phyloP scores from a whole-genome alignment of 1,284 basidiomycete species.

The Moesziomyces aphidis region DNA sequence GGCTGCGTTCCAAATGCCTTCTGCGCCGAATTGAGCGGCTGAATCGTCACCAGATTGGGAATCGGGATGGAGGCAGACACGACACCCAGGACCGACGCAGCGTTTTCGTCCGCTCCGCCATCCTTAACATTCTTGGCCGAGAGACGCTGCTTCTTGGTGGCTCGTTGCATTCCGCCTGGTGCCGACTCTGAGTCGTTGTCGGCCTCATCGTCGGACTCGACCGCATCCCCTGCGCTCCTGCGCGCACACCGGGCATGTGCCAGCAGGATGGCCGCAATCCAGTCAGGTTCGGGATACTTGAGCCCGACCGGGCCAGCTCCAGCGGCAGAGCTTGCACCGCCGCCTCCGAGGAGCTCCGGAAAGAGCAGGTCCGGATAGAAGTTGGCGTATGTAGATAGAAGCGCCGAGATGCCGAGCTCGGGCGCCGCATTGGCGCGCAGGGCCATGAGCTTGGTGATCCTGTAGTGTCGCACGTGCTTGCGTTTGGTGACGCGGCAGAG shows the following conservation, averaged over 20 bases:
- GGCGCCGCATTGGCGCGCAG: conserved; percentile 36
- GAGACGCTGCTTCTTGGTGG: conserved; percentile 22
- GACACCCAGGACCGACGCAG: conserved; percentile 6
- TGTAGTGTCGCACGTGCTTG: conserved; percentile 50
- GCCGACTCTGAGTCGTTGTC: conserved; percentile 9
- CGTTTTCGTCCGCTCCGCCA: conserved; percentile 5
- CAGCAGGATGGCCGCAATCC: conserved; percentile 35
- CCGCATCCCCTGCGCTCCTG: conserved; percentile 16
- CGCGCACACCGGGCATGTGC: conserved; percentile 35
- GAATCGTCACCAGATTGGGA: conserved; percentile 46
- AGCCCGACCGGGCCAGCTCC: conserved; percentile 27
- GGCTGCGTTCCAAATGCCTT: conserved; percentile 40
- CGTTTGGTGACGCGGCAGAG: conserved; percentile 47
- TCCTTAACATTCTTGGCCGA: conserved; percentile 22
- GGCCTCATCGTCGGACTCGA: conserved; percentile 38
- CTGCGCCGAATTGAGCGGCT: conserved; percentile 36
- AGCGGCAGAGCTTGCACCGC: conserved; percentile 25
- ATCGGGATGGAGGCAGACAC: conserved; percentile 23
- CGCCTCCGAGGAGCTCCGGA: conserved; percentile 43
- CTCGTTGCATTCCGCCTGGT: background rate
- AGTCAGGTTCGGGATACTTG: conserved; percentile 49
- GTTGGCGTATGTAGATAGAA: conserved; percentile 51
- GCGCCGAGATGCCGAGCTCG: conserved; percentile 37
- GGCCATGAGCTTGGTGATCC: conserved; percentile 52
- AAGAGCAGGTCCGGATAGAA: conserved; percentile 57